A percentile compares a stretch with the other conserved stretches of the same genome.
Conservation (phyloP, 805 yeast genomes). For the Nakazawaea ambrosiae region DNA sequence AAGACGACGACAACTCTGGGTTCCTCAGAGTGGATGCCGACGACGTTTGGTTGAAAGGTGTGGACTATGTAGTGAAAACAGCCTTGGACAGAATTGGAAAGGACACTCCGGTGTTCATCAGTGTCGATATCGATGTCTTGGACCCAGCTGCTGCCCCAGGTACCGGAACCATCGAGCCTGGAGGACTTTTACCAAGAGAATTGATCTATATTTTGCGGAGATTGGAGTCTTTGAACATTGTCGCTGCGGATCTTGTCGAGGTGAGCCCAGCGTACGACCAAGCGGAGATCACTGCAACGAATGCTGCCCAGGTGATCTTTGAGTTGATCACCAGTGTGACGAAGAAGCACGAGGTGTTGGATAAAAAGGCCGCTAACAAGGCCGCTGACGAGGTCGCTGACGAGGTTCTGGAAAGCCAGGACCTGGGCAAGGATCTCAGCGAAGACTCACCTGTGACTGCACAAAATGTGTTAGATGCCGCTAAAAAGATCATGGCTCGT, state of each 20-base stretch:
- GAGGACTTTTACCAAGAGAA: conserved; percentile 53
- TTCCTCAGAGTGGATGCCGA: conserved; percentile 65
- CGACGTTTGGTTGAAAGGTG: conserved; percentile 65
- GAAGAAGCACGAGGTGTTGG: conserved; percentile 38
- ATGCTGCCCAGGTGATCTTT: conserved; percentile 65
- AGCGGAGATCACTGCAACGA: conserved; percentile 60
- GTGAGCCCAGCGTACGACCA: conserved; percentile 60
- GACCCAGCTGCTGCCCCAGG: conserved; percentile 56
- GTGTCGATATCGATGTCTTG: conserved; percentile 67
- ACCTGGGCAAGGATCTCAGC: not conserved
- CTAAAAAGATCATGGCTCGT: conserved; percentile 6
- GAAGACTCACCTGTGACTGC: no score
- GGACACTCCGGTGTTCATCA: conserved; percentile 64
- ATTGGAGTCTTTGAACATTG: conserved; percentile 36
- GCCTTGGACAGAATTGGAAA: conserved; percentile 50
- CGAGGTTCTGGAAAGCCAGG: not conserved
- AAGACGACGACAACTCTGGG: conserved; percentile 63
- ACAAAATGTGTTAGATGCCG: conserved; percentile 6
- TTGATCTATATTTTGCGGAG: conserved; percentile 39
- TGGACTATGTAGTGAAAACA: conserved; percentile 39
- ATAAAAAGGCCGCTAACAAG: no score
- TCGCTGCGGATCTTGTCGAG: conserved; percentile 53
- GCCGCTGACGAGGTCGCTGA: no score
- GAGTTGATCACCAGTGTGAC: conserved; percentile 75
- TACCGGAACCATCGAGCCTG: conserved; percentile 55